Percentiles rank a stretch among this genome's conserved stretches.
These are phyloP conservation scores for Phialemoniopsis sp. DNA, from an alignment of 2,329 filamentous ascomycete species.

Conservation along the genomic window DNA sequence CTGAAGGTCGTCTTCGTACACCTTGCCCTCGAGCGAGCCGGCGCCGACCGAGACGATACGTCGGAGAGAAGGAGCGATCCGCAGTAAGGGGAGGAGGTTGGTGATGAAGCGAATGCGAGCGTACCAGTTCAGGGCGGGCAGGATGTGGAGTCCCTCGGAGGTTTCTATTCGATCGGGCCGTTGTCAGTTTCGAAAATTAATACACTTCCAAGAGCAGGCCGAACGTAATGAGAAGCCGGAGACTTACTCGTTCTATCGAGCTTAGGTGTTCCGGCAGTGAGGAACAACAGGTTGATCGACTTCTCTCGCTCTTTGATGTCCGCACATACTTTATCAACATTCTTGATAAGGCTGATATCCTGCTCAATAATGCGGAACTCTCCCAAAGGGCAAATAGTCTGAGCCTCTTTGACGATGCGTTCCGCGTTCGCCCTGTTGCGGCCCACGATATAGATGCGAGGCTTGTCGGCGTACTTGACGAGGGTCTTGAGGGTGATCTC, in stretches of 20 bases:
- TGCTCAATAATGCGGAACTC: slow-evolving; percentile 37
- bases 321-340: slow-evolving; percentile 42
- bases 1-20: slow-evolving; percentile 41
- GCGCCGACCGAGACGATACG: slow-evolving; percentile 53
- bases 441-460: slow-evolving; percentile 43
- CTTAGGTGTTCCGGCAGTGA: slow-evolving; percentile 3
- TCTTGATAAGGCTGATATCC: slow-evolving; percentile 40
- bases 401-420: slow-evolving; percentile 35
- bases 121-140: slow-evolving; percentile 50
- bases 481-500: slow-evolving; percentile 40
- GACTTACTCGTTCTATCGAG: background rate
- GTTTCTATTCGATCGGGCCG: slow-evolving; percentile 37
- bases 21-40: slow-evolving; percentile 42
- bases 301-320: slow-evolving; percentile 45
- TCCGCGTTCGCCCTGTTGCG: slow-evolving; percentile 33
- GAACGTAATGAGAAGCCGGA: background rate
- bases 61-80: slow-evolving; percentile 33
- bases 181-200: background rate
- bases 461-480: slow-evolving; percentile 29
- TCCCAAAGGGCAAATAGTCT: slow-evolving; percentile 36
- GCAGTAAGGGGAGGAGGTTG: slow-evolving; percentile 53
- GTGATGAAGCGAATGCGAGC: slow-evolving; percentile 51
- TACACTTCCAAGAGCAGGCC: background rate
- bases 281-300: slow-evolving; percentile 30
- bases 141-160: slow-evolving; percentile 49